These are phyloP conservation scores for Phytophthora europaea DNA, from an alignment of 352 stramenopile genomes.

Conservation along the genomic window DNA sequence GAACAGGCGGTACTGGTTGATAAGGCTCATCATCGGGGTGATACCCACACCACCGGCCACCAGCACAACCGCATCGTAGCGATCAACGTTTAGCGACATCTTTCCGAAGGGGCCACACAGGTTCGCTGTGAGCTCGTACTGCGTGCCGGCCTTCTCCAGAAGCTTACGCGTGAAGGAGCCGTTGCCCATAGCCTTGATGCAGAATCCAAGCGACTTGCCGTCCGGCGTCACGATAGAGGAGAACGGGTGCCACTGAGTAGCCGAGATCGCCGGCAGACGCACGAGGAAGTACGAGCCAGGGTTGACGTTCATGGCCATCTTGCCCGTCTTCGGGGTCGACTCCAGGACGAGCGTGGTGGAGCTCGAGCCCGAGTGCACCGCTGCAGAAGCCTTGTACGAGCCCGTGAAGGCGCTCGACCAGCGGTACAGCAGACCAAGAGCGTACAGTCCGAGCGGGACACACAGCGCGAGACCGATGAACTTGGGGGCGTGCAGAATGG, in stretches of 20 bases:
- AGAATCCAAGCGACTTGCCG: slow-evolving; percentile 85
- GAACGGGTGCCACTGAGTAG: slow-evolving; percentile 84
- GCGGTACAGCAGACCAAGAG: slow-evolving; percentile 55
- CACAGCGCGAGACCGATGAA: slow-evolving; percentile 64
- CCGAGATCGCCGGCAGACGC: slow-evolving; percentile 71
- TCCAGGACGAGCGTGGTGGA: slow-evolving; percentile 73
- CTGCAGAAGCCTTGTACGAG: slow-evolving; percentile 56
- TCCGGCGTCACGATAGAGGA: slow-evolving; percentile 79
- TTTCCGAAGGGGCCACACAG: slow-evolving; percentile 80
- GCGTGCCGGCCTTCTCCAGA: slow-evolving; percentile 51
- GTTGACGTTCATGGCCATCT: slow-evolving; percentile 66
- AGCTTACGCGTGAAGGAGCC: slow-evolving; percentile 65
- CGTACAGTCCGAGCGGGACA: slow-evolving; percentile 76
- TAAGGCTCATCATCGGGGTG: slow-evolving; percentile 77
- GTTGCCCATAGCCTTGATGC: slow-evolving; percentile 65
- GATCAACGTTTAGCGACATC: slow-evolving; percentile 65
- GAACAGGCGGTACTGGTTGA: slow-evolving; percentile 76
- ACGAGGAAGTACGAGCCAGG: slow-evolving; percentile 84
- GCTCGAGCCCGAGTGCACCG: slow-evolving; percentile 44
- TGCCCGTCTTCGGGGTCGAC: slow-evolving; percentile 60
- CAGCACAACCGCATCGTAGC: slow-evolving; percentile 76
- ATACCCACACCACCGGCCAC: slow-evolving; percentile 81
- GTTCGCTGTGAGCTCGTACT: slow-evolving; percentile 57
- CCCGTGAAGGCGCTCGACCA: slow-evolving; percentile 64
- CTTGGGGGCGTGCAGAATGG: slow-evolving; percentile 73